These are phyloP conservation scores for Fraxinus sp. DNA, from an alignment of 305 asterid genomes.

Conservation along the genomic window DNA sequence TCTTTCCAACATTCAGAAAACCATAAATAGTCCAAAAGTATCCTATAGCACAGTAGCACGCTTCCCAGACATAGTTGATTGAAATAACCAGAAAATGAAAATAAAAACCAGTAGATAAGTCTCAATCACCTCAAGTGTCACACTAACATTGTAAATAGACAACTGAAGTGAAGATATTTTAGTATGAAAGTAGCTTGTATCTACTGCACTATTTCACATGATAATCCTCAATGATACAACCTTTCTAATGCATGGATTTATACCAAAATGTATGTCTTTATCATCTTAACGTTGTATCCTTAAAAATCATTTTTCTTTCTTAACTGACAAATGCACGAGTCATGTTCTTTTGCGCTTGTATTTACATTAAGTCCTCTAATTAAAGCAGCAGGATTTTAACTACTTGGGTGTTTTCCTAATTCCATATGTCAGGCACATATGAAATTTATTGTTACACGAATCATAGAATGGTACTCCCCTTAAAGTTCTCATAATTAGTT, in stretches of 20 bases:
- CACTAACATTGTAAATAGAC: background rate
- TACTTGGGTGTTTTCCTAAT: background rate
- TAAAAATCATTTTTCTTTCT: background rate
- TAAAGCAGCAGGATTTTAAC: background rate
- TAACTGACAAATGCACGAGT: background rate
- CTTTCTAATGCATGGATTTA: background rate
- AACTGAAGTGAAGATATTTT: background rate
- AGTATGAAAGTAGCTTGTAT: slow-evolving; percentile 2
- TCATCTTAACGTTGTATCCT: slow-evolving; percentile 10
- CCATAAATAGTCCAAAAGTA: slow-evolving; percentile 3
- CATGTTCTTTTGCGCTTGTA: background rate
- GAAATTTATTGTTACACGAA: background rate
- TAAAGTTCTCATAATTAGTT: background rate
- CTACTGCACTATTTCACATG: background rate
- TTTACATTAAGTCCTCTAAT: slow-evolving; percentile 17
- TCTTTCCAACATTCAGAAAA: slow-evolving; percentile 10
- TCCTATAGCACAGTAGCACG: background rate
- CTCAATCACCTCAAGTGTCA: slow-evolving; percentile 1
- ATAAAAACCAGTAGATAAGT: slow-evolving; percentile 1
- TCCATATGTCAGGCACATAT: background rate
- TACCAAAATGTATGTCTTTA: background rate
- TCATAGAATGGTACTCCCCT: background rate
- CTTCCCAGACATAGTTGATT: background rate
- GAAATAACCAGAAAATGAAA: slow-evolving; percentile 16
- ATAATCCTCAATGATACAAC: slow-evolving; percentile 15